Evolutionary conservation across 768 basidiomycete species (phyloP).

Genomic region (Lactarius sp.): DNA sequence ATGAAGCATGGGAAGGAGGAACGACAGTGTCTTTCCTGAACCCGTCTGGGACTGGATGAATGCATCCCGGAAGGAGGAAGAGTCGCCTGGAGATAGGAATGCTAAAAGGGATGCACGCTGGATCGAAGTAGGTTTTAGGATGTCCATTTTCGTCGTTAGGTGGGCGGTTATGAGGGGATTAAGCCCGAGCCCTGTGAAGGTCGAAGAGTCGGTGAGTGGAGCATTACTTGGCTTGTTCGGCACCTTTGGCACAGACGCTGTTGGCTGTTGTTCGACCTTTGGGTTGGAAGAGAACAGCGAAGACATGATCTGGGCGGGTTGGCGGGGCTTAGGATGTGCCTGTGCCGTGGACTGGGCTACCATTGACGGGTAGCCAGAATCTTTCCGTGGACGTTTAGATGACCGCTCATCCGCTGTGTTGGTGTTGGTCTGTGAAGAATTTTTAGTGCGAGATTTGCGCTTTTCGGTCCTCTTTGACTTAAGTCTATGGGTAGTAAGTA

Average conservation of each 20-base stretch:
- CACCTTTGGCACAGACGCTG: slow-evolving; percentile 27
- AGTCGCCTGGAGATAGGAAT: slow-evolving; percentile 47
- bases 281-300: slow-evolving; percentile 87
- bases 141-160: slow-evolving; percentile 72
- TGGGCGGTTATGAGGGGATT: slow-evolving; percentile 76
- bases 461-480: slow-evolving; percentile 25
- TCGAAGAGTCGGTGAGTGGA: slow-evolving; percentile 66
- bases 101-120: slow-evolving; percentile 67
- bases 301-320: slow-evolving; percentile 21
- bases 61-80: slow-evolving; percentile 54
- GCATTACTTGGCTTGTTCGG: slow-evolving; percentile 71
- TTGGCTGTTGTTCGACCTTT: slow-evolving; percentile 46
- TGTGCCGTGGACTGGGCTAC: neutral
- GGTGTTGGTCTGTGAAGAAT: neutral
- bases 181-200: slow-evolving; percentile 78
- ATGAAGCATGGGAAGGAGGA: slow-evolving; percentile 90
- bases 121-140: slow-evolving; percentile 84
- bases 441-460: slow-evolving; percentile 13
- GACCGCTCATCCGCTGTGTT: slow-evolving; percentile 2
- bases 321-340: slow-evolving; percentile 14
- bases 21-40: slow-evolving; percentile 92
- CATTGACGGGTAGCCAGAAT: neutral
- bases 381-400: slow-evolving; percentile 22
- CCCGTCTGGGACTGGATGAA: slow-evolving; percentile 97
- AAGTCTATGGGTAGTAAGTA: slow-evolving; percentile 14